Percentiles rank a stretch among this genome's conserved stretches.
These are phyloP conservation scores for Diplodia scrobiculata DNA, from an alignment of 2,329 filamentous ascomycete genomes.

Conservation along the genomic window DNA sequence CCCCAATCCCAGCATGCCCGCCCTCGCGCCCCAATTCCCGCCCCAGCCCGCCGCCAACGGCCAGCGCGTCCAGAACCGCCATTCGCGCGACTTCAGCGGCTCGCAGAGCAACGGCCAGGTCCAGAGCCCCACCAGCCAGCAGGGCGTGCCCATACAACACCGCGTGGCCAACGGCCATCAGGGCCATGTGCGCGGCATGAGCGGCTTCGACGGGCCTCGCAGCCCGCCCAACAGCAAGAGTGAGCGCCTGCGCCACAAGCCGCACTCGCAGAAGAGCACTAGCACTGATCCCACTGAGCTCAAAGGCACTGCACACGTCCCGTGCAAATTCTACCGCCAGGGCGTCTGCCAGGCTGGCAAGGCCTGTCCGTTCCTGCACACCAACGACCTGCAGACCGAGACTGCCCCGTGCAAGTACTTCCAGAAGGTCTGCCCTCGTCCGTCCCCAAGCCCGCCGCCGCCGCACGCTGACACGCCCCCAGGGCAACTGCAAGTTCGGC, in stretches of 20 bases:
- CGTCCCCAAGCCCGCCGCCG: background rate
- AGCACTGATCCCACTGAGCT: conserved; percentile 33
- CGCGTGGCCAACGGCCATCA: conserved; percentile 39
- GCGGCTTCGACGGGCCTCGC: conserved; percentile 45
- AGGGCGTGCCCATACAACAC: conserved; percentile 42
- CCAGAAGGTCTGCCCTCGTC: conserved; percentile 71
- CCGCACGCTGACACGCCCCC: conserved; percentile 22
- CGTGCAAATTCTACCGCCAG: conserved; percentile 99
- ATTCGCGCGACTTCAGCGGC: conserved; percentile 40
- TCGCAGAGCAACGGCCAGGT: conserved; percentile 35
- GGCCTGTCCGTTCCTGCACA: conserved; percentile 95
- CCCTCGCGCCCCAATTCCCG: conserved; percentile 32
- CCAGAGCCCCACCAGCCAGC: conserved; percentile 40
- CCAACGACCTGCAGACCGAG: conserved; percentile 79
- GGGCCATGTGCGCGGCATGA: conserved; percentile 40
- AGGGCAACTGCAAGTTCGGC: conserved; percentile 99
- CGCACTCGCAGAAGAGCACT: conserved; percentile 12
- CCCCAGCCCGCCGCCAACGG: conserved; percentile 30
- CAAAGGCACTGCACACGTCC: conserved; percentile 90
- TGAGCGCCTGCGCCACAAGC: conserved; percentile 33
- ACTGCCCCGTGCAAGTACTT: conserved; percentile 97
- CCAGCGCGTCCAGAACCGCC: conserved; percentile 35
- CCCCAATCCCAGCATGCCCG: conserved; percentile 11
- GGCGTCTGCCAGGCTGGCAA: conserved; percentile 94
- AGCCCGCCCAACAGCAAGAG: conserved; percentile 56